phyloP scores from a whole-genome alignment of 2,329 filamentous ascomycete species.

The Endothia cerciana region DNA sequence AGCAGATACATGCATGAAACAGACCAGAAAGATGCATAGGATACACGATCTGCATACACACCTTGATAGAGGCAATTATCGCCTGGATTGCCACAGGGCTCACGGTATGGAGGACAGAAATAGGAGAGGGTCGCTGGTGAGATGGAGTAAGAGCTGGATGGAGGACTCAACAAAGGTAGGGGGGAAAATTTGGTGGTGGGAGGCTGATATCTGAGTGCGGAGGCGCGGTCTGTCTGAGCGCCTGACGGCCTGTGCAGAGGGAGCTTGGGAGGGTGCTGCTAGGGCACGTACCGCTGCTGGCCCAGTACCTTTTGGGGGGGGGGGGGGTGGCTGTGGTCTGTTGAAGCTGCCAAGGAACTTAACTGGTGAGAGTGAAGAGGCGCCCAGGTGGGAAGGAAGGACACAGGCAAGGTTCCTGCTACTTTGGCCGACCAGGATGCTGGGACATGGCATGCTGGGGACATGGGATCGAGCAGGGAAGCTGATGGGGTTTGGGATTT shows the following conservation, averaged over 20 bases:
- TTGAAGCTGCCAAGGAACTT: background rate
- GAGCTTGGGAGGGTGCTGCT: background rate
- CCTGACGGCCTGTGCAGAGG: background rate
- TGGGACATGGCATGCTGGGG: background rate
- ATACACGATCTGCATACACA: background rate
- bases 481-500: constrained; percentile 2
- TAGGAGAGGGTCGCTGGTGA: background rate
- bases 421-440: background rate
- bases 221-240: background rate
- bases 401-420: constrained; percentile 8
- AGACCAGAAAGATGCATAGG: background rate
- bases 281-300: background rate
- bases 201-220: background rate
- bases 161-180: background rate
- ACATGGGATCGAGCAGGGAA: background rate
- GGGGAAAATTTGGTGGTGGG: background rate
- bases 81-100: background rate
- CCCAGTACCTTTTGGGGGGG: background rate
- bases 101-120: background rate
- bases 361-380: background rate
- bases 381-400: background rate
- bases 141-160: background rate
- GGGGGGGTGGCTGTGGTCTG: background rate
- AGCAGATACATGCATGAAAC: background rate
- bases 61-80: background rate